Conservation (phyloP, 2,329 filamentous ascomycete genomes). For the Colletotrichum falcatum region DNA sequence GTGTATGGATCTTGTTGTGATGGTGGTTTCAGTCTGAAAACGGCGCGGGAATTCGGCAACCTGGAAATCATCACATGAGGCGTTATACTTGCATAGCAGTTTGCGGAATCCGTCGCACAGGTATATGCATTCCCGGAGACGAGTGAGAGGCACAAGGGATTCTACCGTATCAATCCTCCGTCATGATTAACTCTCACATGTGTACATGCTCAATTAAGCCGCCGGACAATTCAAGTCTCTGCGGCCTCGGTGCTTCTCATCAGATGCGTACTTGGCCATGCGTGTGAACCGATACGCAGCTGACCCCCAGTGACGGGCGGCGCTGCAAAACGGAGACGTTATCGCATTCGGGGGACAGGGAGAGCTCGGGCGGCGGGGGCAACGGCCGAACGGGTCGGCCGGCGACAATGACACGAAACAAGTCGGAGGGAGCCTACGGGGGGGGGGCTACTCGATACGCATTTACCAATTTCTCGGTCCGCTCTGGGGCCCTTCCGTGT, state of each 20-base stretch:
- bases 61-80: neutral
- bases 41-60: neutral
- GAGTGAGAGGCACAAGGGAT: too few species aligned
- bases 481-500: neutral
- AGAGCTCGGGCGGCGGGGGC: slow-evolving; percentile 2
- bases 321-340: neutral
- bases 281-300: neutral
- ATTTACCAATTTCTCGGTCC: neutral
- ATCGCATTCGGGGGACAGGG: neutral
- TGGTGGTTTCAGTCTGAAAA: neutral
- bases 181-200: too few species aligned
- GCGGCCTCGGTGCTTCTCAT: neutral
- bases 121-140: neutral
- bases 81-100: neutral
- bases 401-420: neutral
- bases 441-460: neutral
- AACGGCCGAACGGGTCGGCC: neutral
- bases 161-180: neutral
- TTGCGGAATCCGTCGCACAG: neutral
- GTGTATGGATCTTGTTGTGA: neutral
- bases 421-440: slow-evolving; percentile 9
- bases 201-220: too few species aligned
- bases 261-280: neutral
- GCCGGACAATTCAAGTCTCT: neutral
- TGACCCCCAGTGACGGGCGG: neutral